Conservation (phyloP, 2,329 filamentous ascomycete genomes). For the Claviceps sp. region DNA sequence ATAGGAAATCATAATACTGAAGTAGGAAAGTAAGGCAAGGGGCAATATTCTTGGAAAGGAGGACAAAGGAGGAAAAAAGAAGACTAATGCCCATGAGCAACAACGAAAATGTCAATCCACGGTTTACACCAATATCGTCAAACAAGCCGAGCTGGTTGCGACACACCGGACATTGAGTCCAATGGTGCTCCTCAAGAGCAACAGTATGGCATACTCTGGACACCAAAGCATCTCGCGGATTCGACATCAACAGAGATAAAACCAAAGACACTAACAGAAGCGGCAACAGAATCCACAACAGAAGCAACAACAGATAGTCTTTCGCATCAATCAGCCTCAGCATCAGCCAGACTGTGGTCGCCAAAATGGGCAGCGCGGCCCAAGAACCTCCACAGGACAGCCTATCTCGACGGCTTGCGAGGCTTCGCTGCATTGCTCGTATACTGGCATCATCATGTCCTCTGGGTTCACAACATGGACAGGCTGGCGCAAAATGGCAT, state of each 20-base stretch:
- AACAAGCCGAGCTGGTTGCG: not conserved
- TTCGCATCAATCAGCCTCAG: not conserved
- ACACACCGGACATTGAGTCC: not conserved
- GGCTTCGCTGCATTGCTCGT: constrained; percentile 55
- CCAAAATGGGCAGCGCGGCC: constrained; percentile 1
- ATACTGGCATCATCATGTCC: constrained; percentile 46
- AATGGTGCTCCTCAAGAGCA: not conserved
- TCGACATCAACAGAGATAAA: too few species aligned
- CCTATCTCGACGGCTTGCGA: constrained; percentile 49
- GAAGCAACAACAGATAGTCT: not conserved
- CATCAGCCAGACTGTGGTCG: constrained; percentile 2
- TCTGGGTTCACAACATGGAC: constrained; percentile 37
- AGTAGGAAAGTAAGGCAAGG: not conserved
- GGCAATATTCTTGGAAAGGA: too few species aligned
- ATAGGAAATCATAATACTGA: not conserved
- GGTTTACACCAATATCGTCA: not conserved
- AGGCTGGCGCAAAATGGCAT: constrained; percentile 14
- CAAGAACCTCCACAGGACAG: constrained; percentile 30
- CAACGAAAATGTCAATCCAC: not conserved
- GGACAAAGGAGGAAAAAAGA: not conserved
- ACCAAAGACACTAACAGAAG: too few species aligned
- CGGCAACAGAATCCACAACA: too few species aligned
- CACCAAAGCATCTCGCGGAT: not conserved
- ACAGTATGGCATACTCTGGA: not conserved
- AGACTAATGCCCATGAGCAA: not conserved